Base-by-base conservation (phyloP, 2,329 filamentous ascomycete genomes). In the Fusarium cicatricum region DNA sequence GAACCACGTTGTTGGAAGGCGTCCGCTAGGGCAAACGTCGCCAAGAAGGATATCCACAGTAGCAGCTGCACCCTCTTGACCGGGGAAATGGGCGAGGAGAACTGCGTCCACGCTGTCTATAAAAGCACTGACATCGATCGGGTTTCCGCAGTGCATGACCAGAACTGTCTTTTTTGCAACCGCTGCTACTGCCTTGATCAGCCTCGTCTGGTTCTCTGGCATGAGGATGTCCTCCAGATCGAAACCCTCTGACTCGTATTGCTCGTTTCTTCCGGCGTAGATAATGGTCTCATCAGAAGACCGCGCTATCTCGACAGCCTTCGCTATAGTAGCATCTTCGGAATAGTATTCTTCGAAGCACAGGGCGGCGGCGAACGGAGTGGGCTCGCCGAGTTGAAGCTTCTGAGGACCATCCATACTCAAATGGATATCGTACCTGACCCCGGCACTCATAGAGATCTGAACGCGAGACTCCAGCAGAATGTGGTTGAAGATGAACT, bases 281-380 rank as follows among this genome's bases (percentile, higher is more conserved):
- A 62, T 49, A 5, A 60, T 26, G 29, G 56, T 47, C 4, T 26
- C 16, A 9, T 58, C 53, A 1, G 57, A 36, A 5, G 21, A 36
- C 2, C 26, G n/a, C 1, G 59, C 57, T 2, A 52, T 45, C 4
- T 58, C 46, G 1, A 58, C 53, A 10, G 56, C 59, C n/a, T 58
- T 42, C 3, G 39, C 19, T 5, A 62, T 60, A 1, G 38, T 49
- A 4, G 26, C 19, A 9, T 46, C 37, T 15, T 62, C 56, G 1
- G 53, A 55, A 36, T 44, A 55, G 10, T 55, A 40, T 28, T 62
- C 59, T 28, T 62, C 59, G 9, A 62, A 70, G 47, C 58, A 55
- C 2, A 61, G 8, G 4, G 58, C 37, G 11, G 52, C 49, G 10
- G 46, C 40, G n/a, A 16, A 36, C 8, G 49, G 49, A 12, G 55